phyloP scores from a whole-genome alignment of 495 filamentous ascomycete genomes.

The Extremus antarcticus region DNA sequence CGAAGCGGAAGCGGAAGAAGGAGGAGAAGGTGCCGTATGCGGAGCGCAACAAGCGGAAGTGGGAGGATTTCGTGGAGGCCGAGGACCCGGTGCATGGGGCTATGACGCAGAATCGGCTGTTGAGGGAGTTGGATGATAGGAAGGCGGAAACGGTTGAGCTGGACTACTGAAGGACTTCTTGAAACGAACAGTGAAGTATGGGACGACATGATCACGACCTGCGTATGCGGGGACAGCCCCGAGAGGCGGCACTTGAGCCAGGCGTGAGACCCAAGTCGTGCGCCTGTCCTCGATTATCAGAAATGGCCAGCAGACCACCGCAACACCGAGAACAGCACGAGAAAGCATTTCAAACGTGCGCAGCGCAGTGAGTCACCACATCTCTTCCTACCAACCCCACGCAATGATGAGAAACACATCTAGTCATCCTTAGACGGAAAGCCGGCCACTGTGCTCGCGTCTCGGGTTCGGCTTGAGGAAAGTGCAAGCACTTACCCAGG shows the following conservation, averaged over 20 bases:
- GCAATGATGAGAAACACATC: slow-evolving; percentile 18
- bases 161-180: slow-evolving; percentile 31
- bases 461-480: slow-evolving; percentile 12
- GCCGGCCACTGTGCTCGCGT: neutral
- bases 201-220: neutral
- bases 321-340: no score
- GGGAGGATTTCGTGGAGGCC: slow-evolving; percentile 45
- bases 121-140: slow-evolving; percentile 25
- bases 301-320: neutral
- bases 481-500: slow-evolving; percentile 9
- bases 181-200: neutral
- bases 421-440: slow-evolving; percentile 24
- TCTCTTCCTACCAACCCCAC: neutral
- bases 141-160: slow-evolving; percentile 21
- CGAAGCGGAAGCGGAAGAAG: slow-evolving; percentile 26
- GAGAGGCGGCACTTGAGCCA: neutral
- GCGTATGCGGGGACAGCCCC: neutral
- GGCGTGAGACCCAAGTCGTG: neutral
- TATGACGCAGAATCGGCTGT: slow-evolving; percentile 26
- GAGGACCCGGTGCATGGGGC: slow-evolving; percentile 37
- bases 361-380: neutral
- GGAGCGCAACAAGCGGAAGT: slow-evolving; percentile 37
- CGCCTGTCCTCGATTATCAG: neutral
- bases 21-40: slow-evolving; percentile 25
- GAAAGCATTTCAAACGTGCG: no score